A percentile compares a stretch with the other conserved stretches of the same genome.
phyloP scores from a whole-genome alignment of 352 stramenopile genomes.

The Thalassiosira ordinaria region DNA sequence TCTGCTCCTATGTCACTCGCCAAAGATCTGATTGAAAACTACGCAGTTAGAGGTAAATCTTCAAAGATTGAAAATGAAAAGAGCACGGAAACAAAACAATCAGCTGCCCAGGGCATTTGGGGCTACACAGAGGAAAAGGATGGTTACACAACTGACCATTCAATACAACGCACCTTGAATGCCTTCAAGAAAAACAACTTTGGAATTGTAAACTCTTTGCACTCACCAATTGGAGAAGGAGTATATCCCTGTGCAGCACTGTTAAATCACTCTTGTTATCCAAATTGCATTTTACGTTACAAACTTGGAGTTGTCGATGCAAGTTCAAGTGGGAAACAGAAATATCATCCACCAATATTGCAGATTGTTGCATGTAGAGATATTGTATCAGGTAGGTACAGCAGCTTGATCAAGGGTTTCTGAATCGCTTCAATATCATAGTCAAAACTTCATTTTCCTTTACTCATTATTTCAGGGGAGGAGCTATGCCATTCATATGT shows the following conservation, averaged over 20 bases:
- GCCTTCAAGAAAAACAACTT: constrained; percentile 68
- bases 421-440: too few relatives aligned
- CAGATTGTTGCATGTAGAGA: constrained; percentile 46
- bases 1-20: constrained; percentile 20
- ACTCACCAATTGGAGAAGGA: constrained; percentile 45
- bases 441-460: too few relatives aligned
- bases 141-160: constrained; percentile 23
- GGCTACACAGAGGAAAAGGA: constrained; percentile 11
- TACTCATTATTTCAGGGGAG: too few relatives aligned
- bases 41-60: constrained; percentile 5
- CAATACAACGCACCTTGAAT: constrained; percentile 33
- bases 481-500: constrained; percentile 72
- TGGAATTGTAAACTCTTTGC: constrained; percentile 57
- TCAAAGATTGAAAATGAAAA: constrained; percentile 9
- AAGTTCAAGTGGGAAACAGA: not conserved
- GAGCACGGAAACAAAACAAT: not conserved
- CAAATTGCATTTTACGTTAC: constrained; percentile 71
- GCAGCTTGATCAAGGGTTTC: too few relatives aligned
- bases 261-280: constrained; percentile 69
- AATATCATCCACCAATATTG: constrained; percentile 40
- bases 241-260: constrained; percentile 68
- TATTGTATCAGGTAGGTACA: too few relatives aligned
- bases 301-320: constrained; percentile 7
- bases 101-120: constrained; percentile 22
- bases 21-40: constrained; percentile 28